Evolutionary conservation across 106 monocot genomes (phyloP), one percentile per base, ranked within the genome.

Genomic region (Alisma plantagoaquatica): DNA sequence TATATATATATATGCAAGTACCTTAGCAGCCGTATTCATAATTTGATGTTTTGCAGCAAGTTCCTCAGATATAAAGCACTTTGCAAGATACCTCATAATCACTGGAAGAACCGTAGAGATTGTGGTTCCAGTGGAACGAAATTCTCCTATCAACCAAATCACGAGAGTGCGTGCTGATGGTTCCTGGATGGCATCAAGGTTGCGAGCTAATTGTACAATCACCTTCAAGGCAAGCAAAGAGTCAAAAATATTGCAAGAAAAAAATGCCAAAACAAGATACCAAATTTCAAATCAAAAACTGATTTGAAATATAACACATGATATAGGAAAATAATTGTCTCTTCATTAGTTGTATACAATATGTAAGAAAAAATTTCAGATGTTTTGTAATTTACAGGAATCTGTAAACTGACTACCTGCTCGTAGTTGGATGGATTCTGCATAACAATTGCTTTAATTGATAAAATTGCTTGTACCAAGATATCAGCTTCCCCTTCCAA

Each of bases 381-480:
- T n/a, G n/a, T n/a, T n/a, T n/a, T n/a, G n/a, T n/a, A n/a, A n/a
- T n/a, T n/a, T n/a, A n/a, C n/a, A n/a, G n/a, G n/a, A n/a, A n/a
- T n/a, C n/a, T n/a, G n/a, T n/a, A n/a, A 32, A 22, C 41, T 51
- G 8, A 31, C 44, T 54, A 96, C 96, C 80, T 89, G 88, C 44
- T 98, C 89, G 70, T 79, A 66, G 56, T 6, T 54, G 46, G 59
- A 49, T 42, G 96, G 89, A 64, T 79, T 65, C 33, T 74, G 78
- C 51, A 75, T 79, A 25, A 98, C 51, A 53, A 90, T 85, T 30
- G 71, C 62, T 71, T 76, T 85, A 41, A 98, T 71, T 21, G 96
- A 90, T 70, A 90, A 76, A 52, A 98, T 76, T 63, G 96, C 81
- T 81, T 89, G 82, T 64, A 98, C 78, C 76, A 98, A 69, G 49